Conservation (phyloP, 257 asterid genomes). For the Nicotiana tabacum region DNA sequence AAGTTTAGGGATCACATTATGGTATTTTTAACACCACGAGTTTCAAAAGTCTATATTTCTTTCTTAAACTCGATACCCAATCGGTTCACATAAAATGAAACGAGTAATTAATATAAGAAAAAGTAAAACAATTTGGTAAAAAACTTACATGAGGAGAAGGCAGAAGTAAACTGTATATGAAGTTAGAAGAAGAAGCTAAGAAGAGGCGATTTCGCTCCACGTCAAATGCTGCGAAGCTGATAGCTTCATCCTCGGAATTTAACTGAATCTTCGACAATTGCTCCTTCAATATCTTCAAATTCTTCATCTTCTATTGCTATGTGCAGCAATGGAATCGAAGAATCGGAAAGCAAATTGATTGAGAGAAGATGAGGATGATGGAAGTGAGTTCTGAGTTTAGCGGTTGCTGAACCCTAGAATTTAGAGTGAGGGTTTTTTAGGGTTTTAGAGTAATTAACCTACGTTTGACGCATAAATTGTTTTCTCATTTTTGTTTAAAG, state of each 20-base stretch:
- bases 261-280: conserved; percentile 38
- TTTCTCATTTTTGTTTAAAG: too few species aligned
- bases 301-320: conserved; percentile 40
- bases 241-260: conserved; percentile 46
- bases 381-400: neutral
- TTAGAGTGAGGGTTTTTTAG: neutral
- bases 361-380: neutral
- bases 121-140: neutral
- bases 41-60: too few species aligned
- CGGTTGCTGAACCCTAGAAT: neutral
- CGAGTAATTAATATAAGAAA: neutral
- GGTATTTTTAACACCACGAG: too few species aligned
- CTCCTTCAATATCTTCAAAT: conserved; percentile 67
- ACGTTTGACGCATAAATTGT: too few species aligned
- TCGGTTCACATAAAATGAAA: neutral
- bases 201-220: conserved; percentile 74
- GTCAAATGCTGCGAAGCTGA: conserved; percentile 62
- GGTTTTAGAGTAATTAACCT: neutral
- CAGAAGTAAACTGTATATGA: conserved; percentile 50
- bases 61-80: too few species aligned
- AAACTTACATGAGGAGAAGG: conserved; percentile 45
- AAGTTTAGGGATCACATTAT: too few species aligned
- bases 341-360: neutral
- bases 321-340: neutral
- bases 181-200: conserved; percentile 66